Percentiles rank a stretch among this genome's conserved stretches.
These are phyloP conservation scores for Fragilaria radians DNA, from an alignment of 108 stramenopile species.

Conservation along the genomic window DNA sequence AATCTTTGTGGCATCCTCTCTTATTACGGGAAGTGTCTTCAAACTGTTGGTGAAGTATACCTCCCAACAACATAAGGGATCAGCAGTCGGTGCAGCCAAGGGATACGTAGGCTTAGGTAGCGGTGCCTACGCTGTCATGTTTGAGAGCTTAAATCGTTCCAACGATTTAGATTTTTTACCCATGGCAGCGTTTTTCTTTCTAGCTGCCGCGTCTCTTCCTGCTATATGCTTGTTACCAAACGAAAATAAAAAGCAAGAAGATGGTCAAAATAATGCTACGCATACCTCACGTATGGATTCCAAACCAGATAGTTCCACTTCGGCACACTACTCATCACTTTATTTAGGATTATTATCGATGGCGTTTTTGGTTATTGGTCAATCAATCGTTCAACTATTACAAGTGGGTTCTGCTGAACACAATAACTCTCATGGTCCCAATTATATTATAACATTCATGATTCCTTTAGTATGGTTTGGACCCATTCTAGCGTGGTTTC, in stretches of 20 bases:
- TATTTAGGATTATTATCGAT: conserved; percentile 52
- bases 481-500: conserved; percentile 44
- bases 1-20: conserved; percentile 60
- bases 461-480: conserved; percentile 57
- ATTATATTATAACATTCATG: conserved; percentile 45
- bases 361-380: conserved; percentile 52
- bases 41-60: conserved; percentile 65
- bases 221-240: conserved; percentile 52
- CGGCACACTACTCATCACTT: conserved; percentile 56
- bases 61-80: conserved; percentile 64
- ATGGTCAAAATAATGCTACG: conserved; percentile 2
- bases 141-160: conserved; percentile 40
- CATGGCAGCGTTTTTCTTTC: conserved; percentile 65
- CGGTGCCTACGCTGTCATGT: conserved; percentile 52
- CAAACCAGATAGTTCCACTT: no score
- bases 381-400: conserved; percentile 31
- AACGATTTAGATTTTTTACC: conserved; percentile 62
- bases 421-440: conserved; percentile 5
- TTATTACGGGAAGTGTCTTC: conserved; percentile 76
- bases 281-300: conserved; percentile 39
- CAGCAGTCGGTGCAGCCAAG: conserved; percentile 80
- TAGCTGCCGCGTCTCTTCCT: conserved; percentile 50
- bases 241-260: conserved; percentile 23
- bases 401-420: background rate
- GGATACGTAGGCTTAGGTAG: conserved; percentile 78